Conservation (phyloP, 176 grass and related monocot species). For the Musa beccarii region DNA sequence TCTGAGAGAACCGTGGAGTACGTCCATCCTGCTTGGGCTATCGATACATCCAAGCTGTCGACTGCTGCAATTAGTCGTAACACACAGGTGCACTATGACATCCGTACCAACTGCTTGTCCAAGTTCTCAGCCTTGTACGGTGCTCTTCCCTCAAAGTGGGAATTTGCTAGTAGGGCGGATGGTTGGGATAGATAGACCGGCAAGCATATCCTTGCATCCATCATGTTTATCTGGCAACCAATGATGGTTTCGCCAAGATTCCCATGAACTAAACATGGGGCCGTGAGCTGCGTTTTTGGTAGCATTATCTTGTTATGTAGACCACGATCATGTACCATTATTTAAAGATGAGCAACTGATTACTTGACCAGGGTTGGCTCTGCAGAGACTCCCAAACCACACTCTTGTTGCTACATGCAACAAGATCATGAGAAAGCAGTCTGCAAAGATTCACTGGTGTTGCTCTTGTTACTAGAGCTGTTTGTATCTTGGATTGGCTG, state of each 20-base stretch:
- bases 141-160: conserved; percentile 36
- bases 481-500: not conserved
- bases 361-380: not conserved
- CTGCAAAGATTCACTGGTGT: not conserved
- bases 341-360: not conserved
- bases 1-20: conserved; percentile 69
- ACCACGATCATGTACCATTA: not conserved
- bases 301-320: not conserved
- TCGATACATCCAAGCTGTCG: conserved; percentile 95
- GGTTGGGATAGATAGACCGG: conserved; percentile 69
- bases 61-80: conserved; percentile 73
- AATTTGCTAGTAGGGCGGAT: conserved; percentile 56
- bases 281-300: not conserved
- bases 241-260: not conserved
- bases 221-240: not conserved
- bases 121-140: conserved; percentile 75
- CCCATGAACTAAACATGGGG: not conserved
- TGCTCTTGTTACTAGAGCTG: not conserved
- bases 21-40: conserved; percentile 91
- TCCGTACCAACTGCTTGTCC: conserved; percentile 67
- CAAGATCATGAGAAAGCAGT: not conserved
- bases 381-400: not conserved
- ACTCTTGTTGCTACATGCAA: too few species aligned
- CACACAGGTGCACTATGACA: conserved; percentile 72
- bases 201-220: not conserved